Conservation (phyloP, 2,329 filamentous ascomycete species). For the Monosporascus sp. region DNA sequence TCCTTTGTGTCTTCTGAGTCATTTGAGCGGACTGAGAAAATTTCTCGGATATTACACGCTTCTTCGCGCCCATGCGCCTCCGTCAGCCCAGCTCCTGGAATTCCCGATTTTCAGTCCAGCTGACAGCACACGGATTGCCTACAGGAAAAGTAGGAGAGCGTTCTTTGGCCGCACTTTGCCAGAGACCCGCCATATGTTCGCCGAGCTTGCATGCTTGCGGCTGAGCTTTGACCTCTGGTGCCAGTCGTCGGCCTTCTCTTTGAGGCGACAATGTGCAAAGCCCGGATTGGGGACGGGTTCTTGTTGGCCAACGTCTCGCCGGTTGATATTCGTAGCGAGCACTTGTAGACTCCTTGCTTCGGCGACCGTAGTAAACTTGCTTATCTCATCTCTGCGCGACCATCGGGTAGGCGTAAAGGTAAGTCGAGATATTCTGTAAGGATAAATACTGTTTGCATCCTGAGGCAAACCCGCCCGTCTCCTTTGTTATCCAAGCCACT, state of each 20-base stretch:
- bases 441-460: neutral
- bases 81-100: slow-evolving; percentile 8
- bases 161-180: neutral
- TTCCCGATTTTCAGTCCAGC: slow-evolving; percentile 13
- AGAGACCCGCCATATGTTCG: neutral
- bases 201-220: neutral
- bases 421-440: neutral
- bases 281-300: neutral
- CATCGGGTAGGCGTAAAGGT: neutral
- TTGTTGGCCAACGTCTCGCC: neutral
- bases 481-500: neutral
- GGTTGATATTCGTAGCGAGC: neutral
- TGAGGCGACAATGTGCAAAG: neutral
- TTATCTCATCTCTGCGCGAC: neutral
- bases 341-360: neutral
- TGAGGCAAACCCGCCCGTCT: neutral
- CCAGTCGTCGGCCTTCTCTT: too few species aligned
- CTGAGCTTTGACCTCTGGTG: neutral
- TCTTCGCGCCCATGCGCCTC: slow-evolving; percentile 2
- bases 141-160: neutral
- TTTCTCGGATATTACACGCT: slow-evolving; percentile 6
- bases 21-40: slow-evolving; percentile 3
- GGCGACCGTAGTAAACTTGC: neutral
- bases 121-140: slow-evolving; percentile 5
- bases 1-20: neutral